These are phyloP conservation scores for Pyronema domesticum DNA, from an alignment of 495 filamentous ascomycete genomes.

Conservation along the genomic window DNA sequence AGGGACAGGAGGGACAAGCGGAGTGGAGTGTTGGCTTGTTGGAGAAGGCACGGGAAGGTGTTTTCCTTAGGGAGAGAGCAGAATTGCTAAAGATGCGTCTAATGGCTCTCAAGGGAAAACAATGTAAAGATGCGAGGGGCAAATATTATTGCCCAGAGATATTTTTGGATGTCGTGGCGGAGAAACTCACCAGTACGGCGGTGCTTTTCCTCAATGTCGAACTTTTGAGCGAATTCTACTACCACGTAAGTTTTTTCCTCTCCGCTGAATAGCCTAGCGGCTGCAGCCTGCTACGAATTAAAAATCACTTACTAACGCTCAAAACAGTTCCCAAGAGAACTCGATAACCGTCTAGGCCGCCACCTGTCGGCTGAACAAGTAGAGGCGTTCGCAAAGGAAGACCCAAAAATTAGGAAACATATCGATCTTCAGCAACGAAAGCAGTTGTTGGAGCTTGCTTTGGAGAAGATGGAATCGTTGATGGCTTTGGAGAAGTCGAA, in stretches of 20 bases:
- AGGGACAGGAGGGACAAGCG: slow-evolving; percentile 66
- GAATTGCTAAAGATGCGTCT: slow-evolving; percentile 83
- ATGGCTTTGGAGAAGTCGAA: slow-evolving; percentile 46
- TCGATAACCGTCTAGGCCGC: slow-evolving; percentile 72
- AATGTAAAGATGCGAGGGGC: slow-evolving; percentile 63
- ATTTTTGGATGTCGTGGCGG: slow-evolving; percentile 89
- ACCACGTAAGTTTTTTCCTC: slow-evolving; percentile 35
- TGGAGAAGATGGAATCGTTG: slow-evolving; percentile 85
- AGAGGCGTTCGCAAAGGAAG: slow-evolving; percentile 80
- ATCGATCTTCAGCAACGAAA: slow-evolving; percentile 83
- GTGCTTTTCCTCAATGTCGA: slow-evolving; percentile 97
- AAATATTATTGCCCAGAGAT: slow-evolving; percentile 96
- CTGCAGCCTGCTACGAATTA: no score
- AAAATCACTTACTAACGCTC: neutral
- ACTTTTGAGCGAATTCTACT: slow-evolving; percentile 89
- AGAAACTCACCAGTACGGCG: slow-evolving; percentile 84
- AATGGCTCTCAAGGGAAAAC: slow-evolving; percentile 64
- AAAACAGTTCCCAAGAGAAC: slow-evolving; percentile 62
- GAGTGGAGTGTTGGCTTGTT: slow-evolving; percentile 74
- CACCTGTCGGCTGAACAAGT: slow-evolving; percentile 60
- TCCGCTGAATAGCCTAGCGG: neutral
- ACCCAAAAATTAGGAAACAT: slow-evolving; percentile 71
- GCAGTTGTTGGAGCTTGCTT: slow-evolving; percentile 75
- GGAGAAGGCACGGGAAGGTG: slow-evolving; percentile 71
- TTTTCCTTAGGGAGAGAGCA: slow-evolving; percentile 80